Percentiles rank a stretch among this genome's conserved stretches.
Evolutionary conservation across 305 asterid genomes (phyloP).

Genomic region (Rubia tinctorum): DNA sequence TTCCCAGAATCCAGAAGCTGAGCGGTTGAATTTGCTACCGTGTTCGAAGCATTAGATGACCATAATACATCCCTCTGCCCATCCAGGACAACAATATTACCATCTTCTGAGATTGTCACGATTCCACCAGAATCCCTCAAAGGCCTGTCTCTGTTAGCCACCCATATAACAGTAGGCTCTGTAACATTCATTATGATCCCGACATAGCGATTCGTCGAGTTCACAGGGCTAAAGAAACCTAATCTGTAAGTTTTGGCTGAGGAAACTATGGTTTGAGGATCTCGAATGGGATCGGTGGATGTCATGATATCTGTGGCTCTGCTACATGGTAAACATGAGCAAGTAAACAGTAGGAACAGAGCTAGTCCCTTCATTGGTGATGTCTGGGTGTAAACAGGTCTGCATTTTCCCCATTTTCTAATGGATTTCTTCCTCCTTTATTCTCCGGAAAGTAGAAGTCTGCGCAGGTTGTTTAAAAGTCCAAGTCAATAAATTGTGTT

Average conservation of each 20-base stretch:
- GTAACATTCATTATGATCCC: constrained; percentile 41
- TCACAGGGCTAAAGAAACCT: constrained; percentile 44
- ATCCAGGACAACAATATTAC: constrained; percentile 44
- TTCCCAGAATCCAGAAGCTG: constrained; percentile 41
- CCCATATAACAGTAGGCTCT: constrained; percentile 34
- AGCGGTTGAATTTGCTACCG: constrained; percentile 23
- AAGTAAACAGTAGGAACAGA: not conserved
- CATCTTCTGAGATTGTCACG: constrained; percentile 32
- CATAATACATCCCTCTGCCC: constrained; percentile 28
- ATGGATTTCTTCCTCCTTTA: not conserved
- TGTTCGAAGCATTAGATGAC: constrained; percentile 37
- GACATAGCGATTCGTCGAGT: constrained; percentile 29
- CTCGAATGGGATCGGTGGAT: constrained; percentile 24
- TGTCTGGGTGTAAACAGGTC: not conserved
- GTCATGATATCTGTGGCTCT: constrained; percentile 24
- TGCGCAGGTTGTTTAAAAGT: not conserved
- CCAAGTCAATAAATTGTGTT: not conserved
- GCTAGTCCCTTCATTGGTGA: not conserved
- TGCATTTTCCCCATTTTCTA: not conserved
- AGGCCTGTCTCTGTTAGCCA: constrained; percentile 50
- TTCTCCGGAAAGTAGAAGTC: not conserved
- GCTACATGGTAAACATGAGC: constrained; percentile 19
- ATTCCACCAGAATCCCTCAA: constrained; percentile 33
- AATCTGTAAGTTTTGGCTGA: constrained; percentile 28
- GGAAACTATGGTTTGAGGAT: constrained; percentile 32